Conservation (phyloP, 1,139 yeast species). For the Kluyveromyces sp. region DNA sequence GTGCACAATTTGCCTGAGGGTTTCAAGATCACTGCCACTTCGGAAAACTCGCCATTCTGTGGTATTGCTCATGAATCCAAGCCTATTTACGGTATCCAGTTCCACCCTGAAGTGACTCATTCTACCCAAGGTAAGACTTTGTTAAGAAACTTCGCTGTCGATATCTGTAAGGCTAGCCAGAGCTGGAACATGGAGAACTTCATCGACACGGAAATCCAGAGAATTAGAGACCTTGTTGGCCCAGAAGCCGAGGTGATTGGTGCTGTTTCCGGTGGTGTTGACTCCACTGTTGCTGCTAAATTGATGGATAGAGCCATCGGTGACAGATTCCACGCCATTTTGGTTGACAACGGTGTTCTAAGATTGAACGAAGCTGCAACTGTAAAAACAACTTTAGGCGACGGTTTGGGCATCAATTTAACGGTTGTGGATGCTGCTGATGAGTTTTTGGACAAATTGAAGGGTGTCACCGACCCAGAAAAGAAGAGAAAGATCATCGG, state of each 20-base stretch:
- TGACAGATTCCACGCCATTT: conserved; percentile 95
- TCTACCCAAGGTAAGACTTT: conserved; percentile 83
- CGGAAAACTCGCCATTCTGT: conserved; percentile 92
- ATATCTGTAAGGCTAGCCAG: conserved; percentile 76
- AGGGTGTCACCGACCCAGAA: conserved; percentile 97
- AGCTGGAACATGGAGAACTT: conserved; percentile 99
- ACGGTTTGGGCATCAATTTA: conserved; percentile 89
- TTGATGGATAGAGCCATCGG: conserved; percentile 98
- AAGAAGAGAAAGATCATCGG: conserved; percentile 98
- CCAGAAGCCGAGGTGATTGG: conserved; percentile 98
- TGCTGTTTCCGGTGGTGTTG: conserved; percentile 99
- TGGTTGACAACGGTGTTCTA: conserved; percentile 97
- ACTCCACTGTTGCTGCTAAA: conserved; percentile 98
- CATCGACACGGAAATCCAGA: conserved; percentile 89
- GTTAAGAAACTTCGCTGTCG: conserved; percentile 86
- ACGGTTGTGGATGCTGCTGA: conserved; percentile 93
- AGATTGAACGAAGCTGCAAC: conserved; percentile 85
- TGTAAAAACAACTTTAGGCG: conserved; percentile 83
- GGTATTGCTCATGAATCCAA: conserved; percentile 76
- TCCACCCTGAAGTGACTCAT: conserved; percentile 99
- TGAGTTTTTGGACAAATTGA: conserved; percentile 74
- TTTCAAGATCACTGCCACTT: conserved; percentile 81
- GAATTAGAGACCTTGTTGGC: conserved; percentile 87
- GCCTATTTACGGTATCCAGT: conserved; percentile 87
- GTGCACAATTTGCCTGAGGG: conserved; percentile 85